Percentiles rank a stretch among this genome's conserved stretches.
Evolutionary conservation across 208 protist species (phyloP).

Genomic region (Acanthamoeba royreba): DNA sequence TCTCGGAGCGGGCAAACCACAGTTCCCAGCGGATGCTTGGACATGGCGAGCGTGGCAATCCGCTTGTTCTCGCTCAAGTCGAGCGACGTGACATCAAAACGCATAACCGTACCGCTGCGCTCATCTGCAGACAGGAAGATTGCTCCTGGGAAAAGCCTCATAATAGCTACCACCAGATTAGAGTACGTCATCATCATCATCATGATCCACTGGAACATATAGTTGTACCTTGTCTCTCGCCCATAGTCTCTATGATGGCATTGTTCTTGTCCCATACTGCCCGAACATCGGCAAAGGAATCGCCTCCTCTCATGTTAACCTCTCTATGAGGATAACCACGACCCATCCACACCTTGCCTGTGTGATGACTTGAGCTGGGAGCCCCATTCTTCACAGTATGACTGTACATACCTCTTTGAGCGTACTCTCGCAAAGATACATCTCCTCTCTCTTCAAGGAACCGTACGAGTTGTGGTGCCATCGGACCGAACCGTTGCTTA

Average conservation of each 20-base stretch:
- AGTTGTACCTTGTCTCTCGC: background rate
- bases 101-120: background rate
- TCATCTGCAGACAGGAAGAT: background rate
- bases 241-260: background rate
- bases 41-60: background rate
- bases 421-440: background rate
- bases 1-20: background rate
- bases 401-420: too few relatives aligned
- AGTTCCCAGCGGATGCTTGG: background rate
- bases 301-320: background rate
- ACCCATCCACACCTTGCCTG: background rate
- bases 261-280: background rate
- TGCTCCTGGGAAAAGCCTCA: background rate
- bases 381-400: too few relatives aligned
- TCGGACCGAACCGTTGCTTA: background rate
- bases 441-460: background rate
- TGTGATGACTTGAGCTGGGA: too few relatives aligned
- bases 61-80: background rate
- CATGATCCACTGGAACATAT: too few relatives aligned
- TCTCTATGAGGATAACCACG: background rate
- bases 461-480: background rate
- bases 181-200: too few relatives aligned
- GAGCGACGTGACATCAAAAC: background rate
- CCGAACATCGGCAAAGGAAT: background rate
- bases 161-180: too few relatives aligned